Evolutionary conservation across 768 basidiomycete species (phyloP), one percentile per base, ranked within the genome.

Genomic region (Flagelloscypha sp.): DNA sequence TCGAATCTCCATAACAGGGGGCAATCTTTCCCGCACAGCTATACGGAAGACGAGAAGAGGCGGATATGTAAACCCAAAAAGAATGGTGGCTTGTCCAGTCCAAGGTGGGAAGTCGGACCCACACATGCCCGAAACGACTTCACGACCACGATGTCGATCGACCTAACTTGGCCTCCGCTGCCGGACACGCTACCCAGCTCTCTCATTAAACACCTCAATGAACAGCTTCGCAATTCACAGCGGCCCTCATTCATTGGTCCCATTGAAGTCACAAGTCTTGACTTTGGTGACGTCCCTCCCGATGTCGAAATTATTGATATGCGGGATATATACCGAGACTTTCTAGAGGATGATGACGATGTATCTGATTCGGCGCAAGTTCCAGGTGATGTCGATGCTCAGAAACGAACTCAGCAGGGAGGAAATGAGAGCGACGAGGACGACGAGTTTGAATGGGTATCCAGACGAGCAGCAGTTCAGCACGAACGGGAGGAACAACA

Each of bases 171-270:
- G 93, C 59, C 64, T 46, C 77, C 79, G 46, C 76, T 98, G 43
- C 80, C 89, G 59, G 56, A 70, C 15, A 70, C 78, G 2, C 72
- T 95, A 8, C 72, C 89, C 6, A 63, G 64, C 12, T 69, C 68
- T 20, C 69, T 93, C 39, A 72, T 92, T 38, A 68, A 74, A 24
- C 51, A 81, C 30, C 79, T 99, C 49, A 92, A 95, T 62, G 63
- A 65, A 39, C 84, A 88, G 38, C 80, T 99, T 16, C 52, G 70
- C 5, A 70, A 60, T 32, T 75, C 80, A 3, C 59, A 74, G 21
- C 63, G 87, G n/a, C 95, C 94, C 0, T 89, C 89, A 7, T 98
- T 93, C 57, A 85, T 99, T 24, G 95, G 95, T 2, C 90, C 93
- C 10, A 76, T 98, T 40, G 73, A 81, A 40, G 78, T 98, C 37